Percentiles rank a stretch among this genome's conserved stretches.
Conservation (phyloP, 176 grass and related monocot genomes). For the sorghum (Sorghum bicolor) region Sorghum_bicolor_NCBIv3 NC_012873.2:62618001-62618500, state of each 20-base stretch:
- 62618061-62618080: constrained; percentile 25
- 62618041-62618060: neutral
- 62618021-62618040: constrained; percentile 27
- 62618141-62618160: constrained; percentile 68
- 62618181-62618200: constrained; percentile 64
- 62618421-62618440: constrained; percentile 88
- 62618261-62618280: neutral
- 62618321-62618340: constrained; percentile 55
- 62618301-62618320: neutral
- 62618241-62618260: neutral
- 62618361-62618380: constrained; percentile 50
- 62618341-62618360: constrained; percentile 88
- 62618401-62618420: constrained; percentile 81
- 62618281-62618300: neutral
- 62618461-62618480: constrained; percentile 76
- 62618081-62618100: constrained; percentile 26
- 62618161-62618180: constrained; percentile 56
- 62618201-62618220: constrained; percentile 52
- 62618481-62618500: constrained; percentile 66
- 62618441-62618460: constrained; percentile 78
- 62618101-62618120: constrained; percentile 57
- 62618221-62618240: constrained; percentile 54
- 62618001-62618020: neutral
- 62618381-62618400: constrained; percentile 60
- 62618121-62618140: constrained; percentile 41